Percentiles rank a stretch among this genome's conserved stretches.
Evolutionary conservation across 2,329 filamentous ascomycete species (phyloP).

Genomic region (Simplicillium aogashimaense): DNA sequence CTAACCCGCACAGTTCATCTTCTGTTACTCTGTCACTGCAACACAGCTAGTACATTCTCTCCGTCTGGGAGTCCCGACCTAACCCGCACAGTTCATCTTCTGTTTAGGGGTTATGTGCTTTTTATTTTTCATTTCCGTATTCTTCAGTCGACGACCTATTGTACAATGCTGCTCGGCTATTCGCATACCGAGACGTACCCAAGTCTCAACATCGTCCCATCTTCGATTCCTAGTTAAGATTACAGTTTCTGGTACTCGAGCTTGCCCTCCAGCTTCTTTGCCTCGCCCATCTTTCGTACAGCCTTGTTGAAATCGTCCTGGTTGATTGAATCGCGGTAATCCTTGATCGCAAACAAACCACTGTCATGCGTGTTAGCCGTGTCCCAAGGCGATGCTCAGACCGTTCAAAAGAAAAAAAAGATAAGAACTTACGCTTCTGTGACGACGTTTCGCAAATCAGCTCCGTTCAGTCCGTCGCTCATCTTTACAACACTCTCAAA

Average conservation of each 20-base stretch:
- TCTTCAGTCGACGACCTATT: slow-evolving; percentile 3
- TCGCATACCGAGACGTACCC: not conserved
- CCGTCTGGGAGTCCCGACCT: no score
- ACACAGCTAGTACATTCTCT: no score
- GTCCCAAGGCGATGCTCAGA: not conserved
- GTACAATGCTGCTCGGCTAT: slow-evolving; percentile 1
- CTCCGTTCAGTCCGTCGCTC: slow-evolving; percentile 96
- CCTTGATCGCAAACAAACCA: slow-evolving; percentile 95
- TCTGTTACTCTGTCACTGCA: no score
- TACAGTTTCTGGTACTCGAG: slow-evolving; percentile 95
- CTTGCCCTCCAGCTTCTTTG: slow-evolving; percentile 98
- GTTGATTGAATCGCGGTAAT: slow-evolving; percentile 90
- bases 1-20: no score
- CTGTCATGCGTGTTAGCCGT: slow-evolving; percentile 28
- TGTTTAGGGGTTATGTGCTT: no score
- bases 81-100: not conserved
- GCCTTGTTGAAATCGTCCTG: slow-evolving; percentile 99
- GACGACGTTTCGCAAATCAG: slow-evolving; percentile 93
- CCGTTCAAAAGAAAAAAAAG: no score
- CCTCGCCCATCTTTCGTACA: slow-evolving; percentile 90
- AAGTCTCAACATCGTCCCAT: not conserved
- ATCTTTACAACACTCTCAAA: slow-evolving; percentile 99
- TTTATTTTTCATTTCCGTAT: slow-evolving; percentile 2
- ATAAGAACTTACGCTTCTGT: slow-evolving; percentile 91
- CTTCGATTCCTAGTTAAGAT: slow-evolving; percentile 7